phyloP scores from a whole-genome alignment of 257 asterid species.

The Leptodermis oblonga region DNA sequence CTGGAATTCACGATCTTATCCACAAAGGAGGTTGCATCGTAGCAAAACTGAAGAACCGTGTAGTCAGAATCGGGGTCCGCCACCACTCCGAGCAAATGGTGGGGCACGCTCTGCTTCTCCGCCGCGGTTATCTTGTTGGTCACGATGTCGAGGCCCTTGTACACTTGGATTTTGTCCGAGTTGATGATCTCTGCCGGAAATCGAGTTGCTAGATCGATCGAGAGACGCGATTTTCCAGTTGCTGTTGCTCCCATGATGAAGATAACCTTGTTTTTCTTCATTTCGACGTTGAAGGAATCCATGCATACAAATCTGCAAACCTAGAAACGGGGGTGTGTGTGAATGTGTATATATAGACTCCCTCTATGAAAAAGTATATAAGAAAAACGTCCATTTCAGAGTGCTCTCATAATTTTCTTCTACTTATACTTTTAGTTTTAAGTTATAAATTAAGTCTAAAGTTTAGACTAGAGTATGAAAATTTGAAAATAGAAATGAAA shows the following conservation, averaged over 20 bases:
- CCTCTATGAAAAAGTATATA: no score
- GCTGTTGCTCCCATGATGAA: constrained; percentile 26
- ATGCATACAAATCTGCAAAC: background rate
- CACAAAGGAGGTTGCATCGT: background rate
- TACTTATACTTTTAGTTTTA: no score
- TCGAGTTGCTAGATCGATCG: constrained; percentile 23
- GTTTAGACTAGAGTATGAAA: no score
- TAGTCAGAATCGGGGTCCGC: background rate
- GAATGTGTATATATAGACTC: no score
- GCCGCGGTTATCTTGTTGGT: constrained; percentile 20
- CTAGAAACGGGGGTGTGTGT: no score
- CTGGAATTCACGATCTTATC: constrained; percentile 1
- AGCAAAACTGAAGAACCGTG: background rate
- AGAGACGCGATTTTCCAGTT: constrained; percentile 26
- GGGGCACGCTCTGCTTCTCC: constrained; percentile 11
- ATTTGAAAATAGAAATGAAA: no score
- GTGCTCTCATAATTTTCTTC: no score
- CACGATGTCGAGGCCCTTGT: no score
- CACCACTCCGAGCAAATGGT: constrained; percentile 21
- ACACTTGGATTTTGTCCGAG: no score
- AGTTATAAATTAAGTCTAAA: no score
- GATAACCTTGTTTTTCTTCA: constrained; percentile 16
- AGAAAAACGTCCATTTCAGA: no score
- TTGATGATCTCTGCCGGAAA: constrained; percentile 20
- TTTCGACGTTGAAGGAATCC: background rate